A percentile compares a stretch with the other conserved stretches of the same genome.
Conservation (phyloP, 164 flowering plant species). For the Stephania yunnanensis region DNA sequence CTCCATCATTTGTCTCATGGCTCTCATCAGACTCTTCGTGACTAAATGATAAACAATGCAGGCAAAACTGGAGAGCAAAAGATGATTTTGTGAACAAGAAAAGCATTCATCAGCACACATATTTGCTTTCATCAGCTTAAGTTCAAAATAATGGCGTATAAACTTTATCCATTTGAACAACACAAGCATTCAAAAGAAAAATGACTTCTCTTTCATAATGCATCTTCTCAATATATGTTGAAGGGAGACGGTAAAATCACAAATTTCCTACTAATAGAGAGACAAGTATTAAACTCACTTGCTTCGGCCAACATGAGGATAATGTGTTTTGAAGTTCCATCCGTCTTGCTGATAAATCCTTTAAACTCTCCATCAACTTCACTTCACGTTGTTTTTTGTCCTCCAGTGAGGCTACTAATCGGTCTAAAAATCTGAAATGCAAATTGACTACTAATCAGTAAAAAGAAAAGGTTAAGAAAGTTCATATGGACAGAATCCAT, state of each 20-base stretch:
- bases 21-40: not conserved
- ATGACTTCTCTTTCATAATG: not conserved
- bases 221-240: not conserved
- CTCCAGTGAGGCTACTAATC: constrained; percentile 72
- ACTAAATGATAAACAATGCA: not conserved
- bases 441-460: constrained; percentile 3
- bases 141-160: not conserved
- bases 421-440: constrained; percentile 69
- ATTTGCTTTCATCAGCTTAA: not conserved
- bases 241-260: not conserved
- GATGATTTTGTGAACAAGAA: not conserved
- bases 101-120: not conserved
- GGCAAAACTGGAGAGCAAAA: not conserved
- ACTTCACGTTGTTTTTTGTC: constrained; percentile 85
- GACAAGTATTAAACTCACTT: constrained; percentile 38
- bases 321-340: constrained; percentile 88
- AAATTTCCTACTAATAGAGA: not conserved
- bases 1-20: not conserved
- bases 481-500: not conserved
- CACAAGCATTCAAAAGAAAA: not conserved
- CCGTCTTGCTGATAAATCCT: constrained; percentile 63
- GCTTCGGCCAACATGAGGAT: constrained; percentile 92
- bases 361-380: constrained; percentile 81
- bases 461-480: not conserved
- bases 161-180: not conserved